These are phyloP conservation scores for Mortierella claussenii DNA, from an alignment of 192 early-diverging fungal genomes.

Conservation along the genomic window DNA sequence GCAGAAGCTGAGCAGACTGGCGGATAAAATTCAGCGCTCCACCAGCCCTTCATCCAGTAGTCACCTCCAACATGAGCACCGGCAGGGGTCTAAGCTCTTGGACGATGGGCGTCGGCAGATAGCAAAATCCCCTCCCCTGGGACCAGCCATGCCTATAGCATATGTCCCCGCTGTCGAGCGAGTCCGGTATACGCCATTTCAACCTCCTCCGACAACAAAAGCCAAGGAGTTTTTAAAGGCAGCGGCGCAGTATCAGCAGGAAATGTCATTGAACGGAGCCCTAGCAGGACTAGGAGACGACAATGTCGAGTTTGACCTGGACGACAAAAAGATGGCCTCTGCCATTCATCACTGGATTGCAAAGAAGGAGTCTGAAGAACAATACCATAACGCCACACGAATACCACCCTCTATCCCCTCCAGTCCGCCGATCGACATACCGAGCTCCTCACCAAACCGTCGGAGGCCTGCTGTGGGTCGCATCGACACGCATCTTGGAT, in stretches of 20 bases:
- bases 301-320: constrained; percentile 40
- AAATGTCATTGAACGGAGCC: constrained; percentile 22
- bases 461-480: constrained; percentile 11
- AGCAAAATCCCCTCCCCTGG: constrained; percentile 50
- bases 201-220: constrained; percentile 47
- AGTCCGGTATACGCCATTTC: constrained; percentile 56
- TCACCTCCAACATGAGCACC: constrained; percentile 39
- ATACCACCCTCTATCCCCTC: constrained; percentile 10
- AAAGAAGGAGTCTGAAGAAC: constrained; percentile 29
- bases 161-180: constrained; percentile 60
- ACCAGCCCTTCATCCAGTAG: constrained; percentile 53
- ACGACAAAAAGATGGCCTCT: constrained; percentile 42
- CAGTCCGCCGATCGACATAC: constrained; percentile 29
- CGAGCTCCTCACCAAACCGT: constrained; percentile 12
- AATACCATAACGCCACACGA: neutral
- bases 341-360: constrained; percentile 51
- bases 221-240: constrained; percentile 49
- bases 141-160: constrained; percentile 54
- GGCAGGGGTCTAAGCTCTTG: constrained; percentile 41
- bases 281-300: constrained; percentile 28
- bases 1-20: constrained; percentile 38
- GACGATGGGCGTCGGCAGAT: constrained; percentile 24
- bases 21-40: constrained; percentile 52
- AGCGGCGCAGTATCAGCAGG: constrained; percentile 43
- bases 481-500: constrained; percentile 36